phyloP scores from a whole-genome alignment of 108 stramenopile species.

The Cyclostephanos invisitatus region DNA sequence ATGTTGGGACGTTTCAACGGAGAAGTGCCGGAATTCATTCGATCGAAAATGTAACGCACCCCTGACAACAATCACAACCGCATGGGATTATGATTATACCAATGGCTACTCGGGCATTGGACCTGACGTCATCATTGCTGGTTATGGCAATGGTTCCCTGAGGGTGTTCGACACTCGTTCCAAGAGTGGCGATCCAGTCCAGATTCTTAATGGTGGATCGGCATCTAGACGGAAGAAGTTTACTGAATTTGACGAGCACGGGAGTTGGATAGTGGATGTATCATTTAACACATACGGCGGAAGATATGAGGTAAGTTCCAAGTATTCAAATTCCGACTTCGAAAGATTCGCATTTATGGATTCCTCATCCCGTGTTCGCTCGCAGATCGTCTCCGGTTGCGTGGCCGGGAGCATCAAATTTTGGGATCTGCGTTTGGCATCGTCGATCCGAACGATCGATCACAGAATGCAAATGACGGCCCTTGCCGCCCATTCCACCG shows the following conservation, averaged over 20 bases:
- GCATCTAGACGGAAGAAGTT: slow-evolving; percentile 31
- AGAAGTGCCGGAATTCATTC: slow-evolving; percentile 61
- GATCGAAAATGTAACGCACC: slow-evolving; percentile 63
- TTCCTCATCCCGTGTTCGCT: neutral
- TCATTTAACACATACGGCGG: slow-evolving; percentile 73
- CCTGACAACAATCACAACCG: slow-evolving; percentile 83
- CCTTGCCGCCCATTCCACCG: slow-evolving; percentile 83
- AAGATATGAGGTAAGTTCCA: slow-evolving; percentile 50
- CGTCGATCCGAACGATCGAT: slow-evolving; percentile 64
- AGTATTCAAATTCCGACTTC: slow-evolving; percentile 19
- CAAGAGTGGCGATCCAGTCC: slow-evolving; percentile 18
- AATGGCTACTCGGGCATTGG: slow-evolving; percentile 64
- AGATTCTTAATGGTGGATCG: slow-evolving; percentile 11
- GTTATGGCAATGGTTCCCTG: slow-evolving; percentile 88
- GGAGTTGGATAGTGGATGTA: slow-evolving; percentile 84
- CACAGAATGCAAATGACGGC: slow-evolving; percentile 93
- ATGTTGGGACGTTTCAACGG: slow-evolving; percentile 92
- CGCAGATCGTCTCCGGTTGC: slow-evolving; percentile 84
- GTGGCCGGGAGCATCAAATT: slow-evolving; percentile 85
- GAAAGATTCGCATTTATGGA: slow-evolving; percentile 2
- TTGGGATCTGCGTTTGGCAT: slow-evolving; percentile 89
- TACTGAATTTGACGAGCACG: slow-evolving; percentile 64
- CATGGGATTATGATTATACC: slow-evolving; percentile 59
- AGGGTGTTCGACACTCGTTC: slow-evolving; percentile 87
- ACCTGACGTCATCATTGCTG: slow-evolving; percentile 81